Base-by-base conservation (phyloP, 768 basidiomycete species). In the Mycena vitilis region DNA sequence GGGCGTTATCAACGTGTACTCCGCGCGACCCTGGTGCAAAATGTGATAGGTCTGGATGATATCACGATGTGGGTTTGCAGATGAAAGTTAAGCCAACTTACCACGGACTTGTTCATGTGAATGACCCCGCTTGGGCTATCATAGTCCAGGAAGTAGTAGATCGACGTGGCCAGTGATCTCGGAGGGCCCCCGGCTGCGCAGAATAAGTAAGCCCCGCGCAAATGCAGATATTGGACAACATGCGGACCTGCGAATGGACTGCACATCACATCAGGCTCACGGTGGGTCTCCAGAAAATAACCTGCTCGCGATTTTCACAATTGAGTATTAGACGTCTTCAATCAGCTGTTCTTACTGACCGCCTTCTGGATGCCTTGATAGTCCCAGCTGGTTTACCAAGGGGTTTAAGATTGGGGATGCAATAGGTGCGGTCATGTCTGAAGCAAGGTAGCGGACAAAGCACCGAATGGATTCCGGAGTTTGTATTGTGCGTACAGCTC, bases 101-200 rank as follows among this genome's bases (percentile, higher is more conserved):
- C 84, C 7, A 82, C 78, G 3, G 83, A 85, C 69, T 85, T 86
- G 77, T 86, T 85, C 78, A 84, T 82, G 66, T 85, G 84, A 64
- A 86, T 78, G 20, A 80, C 71, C 6, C 85, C 83, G 47, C 75
- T 74, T 2, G 81, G 81, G 30, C 77, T 77, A 30, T 84, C 81
- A 42, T 80, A 69, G 10, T 80, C 81, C 23, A 87, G 78, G 22
- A 88, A 76, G 71, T 86, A 88, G 77, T 84, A 65, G 15, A 59
- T 65, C 56, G 49, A 49, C 37, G 64, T 65, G 16, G 56, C 64
- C 1, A 65, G 15, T n/a, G 64, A 65, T 9, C 64, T 51, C 40
- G 16, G 52, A 30, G 30, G 30, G 4, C 48, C 48, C 10, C 64
- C 64, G 13, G 18, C 64, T 65, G 13, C 34, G 18, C 22, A 4